Percentiles rank a stretch among this genome's conserved stretches.
These are phyloP conservation scores for Papilionanthe hybrid DNA, from an alignment of 116 monocot species.

Conservation along the genomic window DNA sequence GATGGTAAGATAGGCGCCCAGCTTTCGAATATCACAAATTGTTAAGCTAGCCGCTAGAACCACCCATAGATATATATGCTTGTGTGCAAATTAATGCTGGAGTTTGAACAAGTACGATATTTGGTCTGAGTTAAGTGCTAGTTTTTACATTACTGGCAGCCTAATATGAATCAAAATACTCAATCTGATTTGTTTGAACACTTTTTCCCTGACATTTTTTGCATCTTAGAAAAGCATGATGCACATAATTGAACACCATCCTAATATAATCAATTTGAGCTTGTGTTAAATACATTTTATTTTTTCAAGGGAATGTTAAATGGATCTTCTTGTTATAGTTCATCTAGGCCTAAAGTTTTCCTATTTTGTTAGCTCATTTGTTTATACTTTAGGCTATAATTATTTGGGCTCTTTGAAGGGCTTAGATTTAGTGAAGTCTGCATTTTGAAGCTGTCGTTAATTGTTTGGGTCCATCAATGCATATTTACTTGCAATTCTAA, in stretches of 20 bases:
- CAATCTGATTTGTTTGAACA: no score
- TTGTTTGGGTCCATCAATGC: not conserved
- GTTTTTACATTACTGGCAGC: no score
- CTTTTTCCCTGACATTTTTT: not conserved
- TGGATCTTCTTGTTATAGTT: not conserved
- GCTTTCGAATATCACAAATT: no score
- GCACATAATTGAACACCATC: not conserved
- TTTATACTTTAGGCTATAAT: not conserved
- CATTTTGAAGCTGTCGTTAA: conserved; percentile 3
- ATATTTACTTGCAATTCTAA: not conserved
- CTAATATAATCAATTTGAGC: not conserved
- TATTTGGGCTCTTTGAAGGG: not conserved
- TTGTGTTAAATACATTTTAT: not conserved
- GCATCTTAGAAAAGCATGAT: not conserved
- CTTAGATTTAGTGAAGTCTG: not conserved
- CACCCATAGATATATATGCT: not conserved
- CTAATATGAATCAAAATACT: no score
- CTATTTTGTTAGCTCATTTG: not conserved
- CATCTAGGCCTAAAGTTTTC: not conserved
- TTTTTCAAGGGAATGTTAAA: not conserved
- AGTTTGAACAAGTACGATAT: not conserved
- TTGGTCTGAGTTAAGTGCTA: not conserved
- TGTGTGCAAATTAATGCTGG: not conserved
- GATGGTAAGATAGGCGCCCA: no score
- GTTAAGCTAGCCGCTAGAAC: no score